Conservation (phyloP, 441 rosid genomes). For the Corymbia citriodora region DNA sequence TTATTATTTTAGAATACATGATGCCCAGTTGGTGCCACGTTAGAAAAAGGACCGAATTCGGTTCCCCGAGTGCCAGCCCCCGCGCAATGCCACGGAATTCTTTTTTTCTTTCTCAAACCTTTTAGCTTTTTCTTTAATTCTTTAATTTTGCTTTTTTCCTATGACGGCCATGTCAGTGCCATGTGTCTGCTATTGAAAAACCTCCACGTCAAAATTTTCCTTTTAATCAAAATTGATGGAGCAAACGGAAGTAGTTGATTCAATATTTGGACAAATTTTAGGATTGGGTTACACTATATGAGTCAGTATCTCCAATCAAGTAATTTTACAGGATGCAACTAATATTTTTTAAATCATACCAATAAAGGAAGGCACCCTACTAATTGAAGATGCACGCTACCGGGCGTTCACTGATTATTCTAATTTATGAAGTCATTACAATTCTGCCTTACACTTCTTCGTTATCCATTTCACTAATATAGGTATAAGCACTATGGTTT, state of each 20-base stretch:
- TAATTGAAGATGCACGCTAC: neutral
- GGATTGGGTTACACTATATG: neutral
- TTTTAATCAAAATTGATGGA: neutral
- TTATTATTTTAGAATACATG: neutral
- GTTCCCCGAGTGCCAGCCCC: neutral
- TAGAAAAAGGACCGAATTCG: neutral
- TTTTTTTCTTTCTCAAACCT: neutral
- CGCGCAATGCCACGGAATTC: neutral
- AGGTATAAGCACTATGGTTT: neutral
- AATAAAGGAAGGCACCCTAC: neutral
- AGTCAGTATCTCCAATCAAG: neutral
- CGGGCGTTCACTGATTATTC: neutral
- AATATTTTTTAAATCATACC: neutral
- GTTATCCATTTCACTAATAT: neutral
- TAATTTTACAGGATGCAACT: neutral
- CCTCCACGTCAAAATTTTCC: neutral
- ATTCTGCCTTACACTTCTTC: neutral
- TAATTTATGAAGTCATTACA: too few relatives aligned
- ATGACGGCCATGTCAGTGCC: neutral
- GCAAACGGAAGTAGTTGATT: neutral
- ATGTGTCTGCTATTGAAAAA: neutral
- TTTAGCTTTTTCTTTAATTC: neutral
- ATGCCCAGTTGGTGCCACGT: neutral
- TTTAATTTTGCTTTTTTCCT: neutral
- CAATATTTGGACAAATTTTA: neutral